Evolutionary conservation across 352 stramenopile genomes (phyloP), one percentile per base, ranked within the genome.

Genomic region (Pythium brassicae): DNA sequence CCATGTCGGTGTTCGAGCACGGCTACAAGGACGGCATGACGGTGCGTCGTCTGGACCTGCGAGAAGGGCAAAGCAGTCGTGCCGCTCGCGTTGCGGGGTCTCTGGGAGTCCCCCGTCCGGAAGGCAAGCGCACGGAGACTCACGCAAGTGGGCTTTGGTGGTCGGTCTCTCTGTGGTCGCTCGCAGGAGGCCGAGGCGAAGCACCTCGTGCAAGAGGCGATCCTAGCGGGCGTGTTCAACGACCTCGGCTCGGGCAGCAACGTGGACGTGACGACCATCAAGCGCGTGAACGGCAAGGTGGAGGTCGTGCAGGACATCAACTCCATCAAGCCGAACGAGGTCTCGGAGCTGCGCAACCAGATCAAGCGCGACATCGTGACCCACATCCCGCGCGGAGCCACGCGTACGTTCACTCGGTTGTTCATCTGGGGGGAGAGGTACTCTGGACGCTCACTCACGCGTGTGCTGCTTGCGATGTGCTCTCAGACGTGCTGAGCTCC

Each of bases 201-300:
- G 57, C 83, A 91, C 52, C 74, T 99, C 50, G 97, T 99, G 40
- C 85, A 98, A 62, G 76, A 98, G 23, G 91, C 96, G 10, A 99
- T 99, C 63, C 63, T 97, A 20, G 95, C 96, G 1, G 97, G 97
- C 73, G 90, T 99, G 62, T 99, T 98, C 71, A 99, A 99, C 75
- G 97, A 99, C 74, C 73, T 99, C 37, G 97, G 97, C 47, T 98
- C 85, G 50, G 96, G 97, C 27, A 97, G 76, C 66, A 99, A 99
- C 79, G 92, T 97, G 43, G 96, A 99, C 66, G 71, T 98, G 44
- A 98, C 87, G 61, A 92, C 98, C 37, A 98, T 99, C 72, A 90
- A 96, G 61, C 91, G 75, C 54, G 73, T 90, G 65, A 76, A 92
- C 58, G 67, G 74, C 84, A 78, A 86, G 51, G 82, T 92, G 27